Conservation (phyloP, 306 rosid genomes). For the Corylus heterophylla region DNA sequence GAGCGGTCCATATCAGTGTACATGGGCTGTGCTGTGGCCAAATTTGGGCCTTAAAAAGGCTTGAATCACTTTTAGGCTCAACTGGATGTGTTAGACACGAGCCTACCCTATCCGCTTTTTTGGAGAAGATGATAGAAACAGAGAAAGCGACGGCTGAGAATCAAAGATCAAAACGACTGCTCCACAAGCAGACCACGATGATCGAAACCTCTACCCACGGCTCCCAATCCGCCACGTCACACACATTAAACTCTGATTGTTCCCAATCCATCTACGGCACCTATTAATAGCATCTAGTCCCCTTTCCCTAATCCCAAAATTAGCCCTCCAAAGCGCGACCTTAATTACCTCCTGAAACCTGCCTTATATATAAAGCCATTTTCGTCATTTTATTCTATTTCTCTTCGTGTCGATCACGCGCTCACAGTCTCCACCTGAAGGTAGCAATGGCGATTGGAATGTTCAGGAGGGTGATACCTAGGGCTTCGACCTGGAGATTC, state of each 20-base stretch:
- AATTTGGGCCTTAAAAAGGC: too few relatives aligned
- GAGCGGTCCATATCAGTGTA: too few relatives aligned
- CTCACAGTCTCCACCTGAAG: background rate
- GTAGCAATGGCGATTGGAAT: constrained; percentile 68
- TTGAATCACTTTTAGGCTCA: constrained; percentile 8
- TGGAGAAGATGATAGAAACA: background rate
- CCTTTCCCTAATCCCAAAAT: background rate
- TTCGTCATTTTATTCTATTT: constrained; percentile 21
- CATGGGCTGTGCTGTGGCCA: too few relatives aligned
- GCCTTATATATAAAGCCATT: constrained; percentile 8
- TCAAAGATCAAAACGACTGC: constrained; percentile 2
- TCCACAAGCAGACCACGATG: too few relatives aligned
- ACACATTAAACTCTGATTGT: background rate
- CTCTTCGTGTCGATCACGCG: background rate
- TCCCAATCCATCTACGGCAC: constrained; percentile 23
- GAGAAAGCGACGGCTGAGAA: background rate
- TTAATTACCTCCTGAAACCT: background rate
- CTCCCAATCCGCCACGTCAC: constrained; percentile 39
- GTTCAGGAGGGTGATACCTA: constrained; percentile 42
- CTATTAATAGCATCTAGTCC: background rate
- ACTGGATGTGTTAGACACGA: constrained; percentile 12
- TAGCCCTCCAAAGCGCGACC: background rate
- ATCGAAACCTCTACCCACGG: background rate
- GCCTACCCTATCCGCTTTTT: constrained; percentile 6
- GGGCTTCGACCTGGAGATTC: constrained; percentile 44